Evolutionary conservation across 176 grass and related monocot genomes (phyloP), one percentile per base, ranked within the genome.

Genomic region (Avena sativa): DNA sequence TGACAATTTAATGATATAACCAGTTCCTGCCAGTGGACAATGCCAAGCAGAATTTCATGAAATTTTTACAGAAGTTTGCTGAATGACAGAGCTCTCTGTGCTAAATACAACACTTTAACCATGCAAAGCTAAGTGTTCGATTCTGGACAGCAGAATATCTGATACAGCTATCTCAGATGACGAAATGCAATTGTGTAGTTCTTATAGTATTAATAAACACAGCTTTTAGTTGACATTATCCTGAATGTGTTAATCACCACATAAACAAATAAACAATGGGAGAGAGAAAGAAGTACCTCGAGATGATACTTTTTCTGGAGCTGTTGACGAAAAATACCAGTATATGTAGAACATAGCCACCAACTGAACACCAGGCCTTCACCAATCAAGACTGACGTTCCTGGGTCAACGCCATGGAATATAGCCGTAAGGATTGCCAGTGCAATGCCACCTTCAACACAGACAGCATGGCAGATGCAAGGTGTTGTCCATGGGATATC

Each of bases 261-360:
- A 77, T 69, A 71, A 46, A 76, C 19, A 56, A 14, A 8, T 60
- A 78, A 83, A 28, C 13, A 36, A 30, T 40, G 8, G 11, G 81
- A 55, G 47, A 70, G 32, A n/a, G 44, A 65, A 62, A 63, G 64
- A 15, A 28, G 44, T 79, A 95, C 93, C 88, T 91, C 79, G 34
- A 95, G 91, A 91, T 93, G 91, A 79, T 95, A 93, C 82, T 87
- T 89, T 81, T 57, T 87, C 81, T 95, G 91, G 26, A 93, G 81
- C 52, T 79, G 80, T 80, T 80, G 81, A 50, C 87, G 79, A 50
- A 85, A 71, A 34, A 40, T 28, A 48, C 89, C 71, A 64, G 77
- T 85, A 65, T 87, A 91, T 20, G 88, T 85, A 83, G 88, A 47
- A 85, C 81, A 91, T 76, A 93, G 10, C 86, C 89, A 91, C 93